These are phyloP conservation scores for Xylariaceae sp. DNA, from an alignment of 2,329 filamentous ascomycete species.

Conservation along the genomic window DNA sequence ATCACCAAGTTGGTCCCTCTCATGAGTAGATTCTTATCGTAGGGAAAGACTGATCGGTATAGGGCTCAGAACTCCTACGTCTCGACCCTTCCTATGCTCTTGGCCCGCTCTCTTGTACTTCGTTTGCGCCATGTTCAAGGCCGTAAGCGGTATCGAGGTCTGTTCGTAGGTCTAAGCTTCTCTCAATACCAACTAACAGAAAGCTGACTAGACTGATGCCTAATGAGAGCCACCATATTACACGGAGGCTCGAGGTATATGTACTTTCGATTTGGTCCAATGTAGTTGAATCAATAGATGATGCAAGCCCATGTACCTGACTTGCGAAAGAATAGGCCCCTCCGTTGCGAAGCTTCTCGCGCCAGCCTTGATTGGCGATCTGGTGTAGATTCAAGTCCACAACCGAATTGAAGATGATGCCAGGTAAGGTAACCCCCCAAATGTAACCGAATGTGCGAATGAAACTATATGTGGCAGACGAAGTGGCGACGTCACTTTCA, in stretches of 20 bases:
- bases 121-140: background rate
- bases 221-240: background rate
- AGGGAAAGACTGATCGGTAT: no score
- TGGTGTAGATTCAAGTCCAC: background rate
- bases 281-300: no score
- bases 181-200: background rate
- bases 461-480: conserved; percentile 38
- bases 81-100: no score
- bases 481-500: conserved; percentile 32
- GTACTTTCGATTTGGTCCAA: no score
- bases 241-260: background rate
- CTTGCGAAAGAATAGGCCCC: background rate
- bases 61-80: no score
- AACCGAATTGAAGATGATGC: background rate
- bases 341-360: background rate
- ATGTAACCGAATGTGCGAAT: conserved; percentile 25
- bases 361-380: background rate
- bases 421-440: conserved; percentile 6
- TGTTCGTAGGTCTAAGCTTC: background rate
- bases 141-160: background rate
- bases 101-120: no score
- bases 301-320: no score
- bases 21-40: no score
- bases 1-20: no score
- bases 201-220: background rate